phyloP scores from a whole-genome alignment of 352 stramenopile genomes.

The Globisporangium nodosum region DNA sequence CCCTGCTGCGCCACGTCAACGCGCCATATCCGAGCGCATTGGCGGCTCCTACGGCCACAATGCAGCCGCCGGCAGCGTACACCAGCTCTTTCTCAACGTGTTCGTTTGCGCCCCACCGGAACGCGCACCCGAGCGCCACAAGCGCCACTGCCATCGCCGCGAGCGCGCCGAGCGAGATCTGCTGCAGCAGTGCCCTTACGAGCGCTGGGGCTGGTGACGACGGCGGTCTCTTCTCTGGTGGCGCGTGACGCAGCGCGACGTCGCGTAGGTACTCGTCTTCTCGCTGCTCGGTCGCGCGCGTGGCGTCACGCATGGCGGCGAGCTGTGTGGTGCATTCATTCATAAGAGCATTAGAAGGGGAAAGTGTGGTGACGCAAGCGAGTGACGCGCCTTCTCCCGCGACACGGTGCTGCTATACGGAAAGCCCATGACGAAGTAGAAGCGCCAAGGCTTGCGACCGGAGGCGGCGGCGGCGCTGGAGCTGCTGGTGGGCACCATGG shows the following conservation, averaged over 20 bases:
- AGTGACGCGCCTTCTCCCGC: conserved; percentile 34
- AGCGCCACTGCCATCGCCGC: conserved; percentile 15
- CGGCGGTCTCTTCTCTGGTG: conserved; percentile 10
- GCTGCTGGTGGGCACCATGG: not conserved
- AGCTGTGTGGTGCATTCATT: conserved; percentile 20
- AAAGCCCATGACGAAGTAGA: conserved; percentile 60
- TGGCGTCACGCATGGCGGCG: conserved; percentile 37
- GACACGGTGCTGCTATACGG: conserved; percentile 27
- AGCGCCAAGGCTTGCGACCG: conserved; percentile 61
- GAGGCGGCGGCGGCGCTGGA: conserved; percentile 4
- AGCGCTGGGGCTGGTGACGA: conserved; percentile 15
- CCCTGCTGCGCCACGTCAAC: conserved; percentile 14
- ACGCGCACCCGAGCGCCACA: conserved; percentile 9
- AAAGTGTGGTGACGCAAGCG: not conserved
- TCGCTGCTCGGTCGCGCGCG: conserved; percentile 29
- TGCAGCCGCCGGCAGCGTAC: not conserved
- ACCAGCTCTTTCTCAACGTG: conserved; percentile 8
- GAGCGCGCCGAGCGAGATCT: conserved; percentile 19
- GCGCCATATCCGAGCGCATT: conserved; percentile 20
- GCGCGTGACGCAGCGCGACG: conserved; percentile 26
- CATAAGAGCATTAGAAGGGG: not conserved
- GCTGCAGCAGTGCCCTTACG: conserved; percentile 18
- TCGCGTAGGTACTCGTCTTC: conserved; percentile 49
- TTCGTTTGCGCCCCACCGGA: conserved; percentile 1
- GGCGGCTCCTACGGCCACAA: conserved; percentile 8